Percentiles rank a stretch among this genome's conserved stretches.
Evolutionary conservation across 2,329 filamentous ascomycete genomes (phyloP).

Genomic region (Diplocarpon mali): DNA sequence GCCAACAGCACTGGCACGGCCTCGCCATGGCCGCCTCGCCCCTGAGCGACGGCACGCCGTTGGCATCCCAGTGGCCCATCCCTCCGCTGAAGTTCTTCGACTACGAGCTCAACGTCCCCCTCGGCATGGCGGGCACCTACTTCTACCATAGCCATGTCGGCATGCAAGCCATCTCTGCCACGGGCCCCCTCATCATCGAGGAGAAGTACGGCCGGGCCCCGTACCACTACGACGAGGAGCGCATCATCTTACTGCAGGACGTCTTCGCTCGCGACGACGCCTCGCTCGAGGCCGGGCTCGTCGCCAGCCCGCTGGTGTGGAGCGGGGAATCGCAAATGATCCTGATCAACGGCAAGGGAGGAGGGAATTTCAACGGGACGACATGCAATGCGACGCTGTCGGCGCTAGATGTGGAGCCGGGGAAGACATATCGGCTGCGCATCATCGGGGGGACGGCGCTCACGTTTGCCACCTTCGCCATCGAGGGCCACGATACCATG

Average conservation of each 20-base stretch:
- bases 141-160: slow-evolving; percentile 47
- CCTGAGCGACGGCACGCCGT: slow-evolving; percentile 41
- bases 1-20: slow-evolving; percentile 43
- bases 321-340: slow-evolving; percentile 47
- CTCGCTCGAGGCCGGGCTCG: slow-evolving; percentile 39
- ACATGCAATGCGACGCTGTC: slow-evolving; percentile 29
- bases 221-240: slow-evolving; percentile 52
- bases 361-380: slow-evolving; percentile 30
- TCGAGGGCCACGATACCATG: slow-evolving; percentile 45
- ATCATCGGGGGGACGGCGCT: slow-evolving; percentile 47
- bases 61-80: slow-evolving; percentile 43
- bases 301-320: slow-evolving; percentile 41
- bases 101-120: slow-evolving; percentile 37
- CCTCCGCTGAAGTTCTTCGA: slow-evolving; percentile 42
- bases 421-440: slow-evolving; percentile 49
- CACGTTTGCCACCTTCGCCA: slow-evolving; percentile 40
- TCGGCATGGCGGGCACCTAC: slow-evolving; percentile 39
- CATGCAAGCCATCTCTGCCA: slow-evolving; percentile 38
- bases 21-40: slow-evolving; percentile 37
- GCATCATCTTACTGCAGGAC: slow-evolving; percentile 43
- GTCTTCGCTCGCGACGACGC: slow-evolving; percentile 44
- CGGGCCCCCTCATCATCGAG: slow-evolving; percentile 39
- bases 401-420: slow-evolving; percentile 47
- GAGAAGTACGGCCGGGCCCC: slow-evolving; percentile 33
- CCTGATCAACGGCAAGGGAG: slow-evolving; percentile 45